Evolutionary conservation across 192 early-diverging fungal genomes (phyloP).

Genomic region (Linderina pennispora): DNA sequence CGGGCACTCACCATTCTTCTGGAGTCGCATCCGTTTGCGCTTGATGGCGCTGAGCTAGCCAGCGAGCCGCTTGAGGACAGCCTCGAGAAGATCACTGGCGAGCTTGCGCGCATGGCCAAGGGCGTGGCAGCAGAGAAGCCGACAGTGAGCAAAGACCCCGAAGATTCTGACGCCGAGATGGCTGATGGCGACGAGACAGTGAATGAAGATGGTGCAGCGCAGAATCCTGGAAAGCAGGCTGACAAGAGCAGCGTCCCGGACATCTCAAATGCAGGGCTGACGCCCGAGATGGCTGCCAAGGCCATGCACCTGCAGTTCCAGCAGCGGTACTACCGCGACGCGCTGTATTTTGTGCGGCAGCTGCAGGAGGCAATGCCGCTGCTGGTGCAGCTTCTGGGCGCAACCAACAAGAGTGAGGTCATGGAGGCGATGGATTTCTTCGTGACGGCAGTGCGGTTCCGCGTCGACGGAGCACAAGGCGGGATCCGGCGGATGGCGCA

Average conservation of each 20-base stretch:
- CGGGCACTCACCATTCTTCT: slow-evolving; percentile 77
- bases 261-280: slow-evolving; percentile 28
- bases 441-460: slow-evolving; percentile 73
- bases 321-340: slow-evolving; percentile 81
- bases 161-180: slow-evolving; percentile 13
- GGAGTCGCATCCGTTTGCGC: slow-evolving; percentile 81
- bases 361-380: slow-evolving; percentile 70
- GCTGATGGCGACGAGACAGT: slow-evolving; percentile 7
- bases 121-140: slow-evolving; percentile 15
- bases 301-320: slow-evolving; percentile 49
- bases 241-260: slow-evolving; percentile 26
- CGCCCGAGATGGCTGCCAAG: slow-evolving; percentile 49
- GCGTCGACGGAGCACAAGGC: slow-evolving; percentile 74
- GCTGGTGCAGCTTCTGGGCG: slow-evolving; percentile 79
- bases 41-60: slow-evolving; percentile 78
- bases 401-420: slow-evolving; percentile 88
- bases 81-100: slow-evolving; percentile 55
- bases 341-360: slow-evolving; percentile 78
- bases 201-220: slow-evolving; percentile 38
- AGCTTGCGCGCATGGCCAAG: slow-evolving; percentile 58
- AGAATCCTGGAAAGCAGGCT: slow-evolving; percentile 12
- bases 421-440: slow-evolving; percentile 97
- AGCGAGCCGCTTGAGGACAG: slow-evolving; percentile 63
- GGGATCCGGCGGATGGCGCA: slow-evolving; percentile 94
- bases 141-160: slow-evolving; percentile 25